Evolutionary conservation across 2,329 filamentous ascomycete genomes (phyloP).

Genomic region (Verticillium klebahnii): DNA sequence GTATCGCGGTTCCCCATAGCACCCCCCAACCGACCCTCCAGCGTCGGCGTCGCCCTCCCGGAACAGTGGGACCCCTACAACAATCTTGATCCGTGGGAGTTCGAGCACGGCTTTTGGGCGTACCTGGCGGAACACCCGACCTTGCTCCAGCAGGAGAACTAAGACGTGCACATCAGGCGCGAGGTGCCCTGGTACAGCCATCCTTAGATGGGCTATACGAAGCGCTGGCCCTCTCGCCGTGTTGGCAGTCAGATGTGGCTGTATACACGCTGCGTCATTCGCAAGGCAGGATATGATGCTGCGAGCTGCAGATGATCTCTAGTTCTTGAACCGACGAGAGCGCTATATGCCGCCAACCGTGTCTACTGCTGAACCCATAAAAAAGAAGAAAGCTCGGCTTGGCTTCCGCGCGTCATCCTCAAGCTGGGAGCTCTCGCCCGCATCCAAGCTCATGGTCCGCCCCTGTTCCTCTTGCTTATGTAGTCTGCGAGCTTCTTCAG

Average conservation of each 20-base stretch:
- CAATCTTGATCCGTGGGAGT: conserved; percentile 12
- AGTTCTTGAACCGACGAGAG: no score
- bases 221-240: no score
- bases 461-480: not conserved
- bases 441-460: not conserved
- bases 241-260: no score
- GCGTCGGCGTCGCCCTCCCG: not conserved
- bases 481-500: not conserved
- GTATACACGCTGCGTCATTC: no score
- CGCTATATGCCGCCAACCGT: no score
- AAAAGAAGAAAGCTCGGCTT: no score
- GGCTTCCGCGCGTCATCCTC: not conserved
- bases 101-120: conserved; percentile 15
- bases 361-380: no score
- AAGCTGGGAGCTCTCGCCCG: not conserved
- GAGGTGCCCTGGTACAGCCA: no score
- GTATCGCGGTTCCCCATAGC: not conserved
- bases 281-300: no score
- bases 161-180: no score
- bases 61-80: conserved; percentile 9
- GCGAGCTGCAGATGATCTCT: no score
- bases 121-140: conserved; percentile 15
- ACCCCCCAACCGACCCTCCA: not conserved
- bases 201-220: no score
- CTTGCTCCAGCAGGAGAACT: conserved; percentile 1